Evolutionary conservation across 164 flowering plant genomes (phyloP).

Genomic region (Vitis labrusca): DNA sequence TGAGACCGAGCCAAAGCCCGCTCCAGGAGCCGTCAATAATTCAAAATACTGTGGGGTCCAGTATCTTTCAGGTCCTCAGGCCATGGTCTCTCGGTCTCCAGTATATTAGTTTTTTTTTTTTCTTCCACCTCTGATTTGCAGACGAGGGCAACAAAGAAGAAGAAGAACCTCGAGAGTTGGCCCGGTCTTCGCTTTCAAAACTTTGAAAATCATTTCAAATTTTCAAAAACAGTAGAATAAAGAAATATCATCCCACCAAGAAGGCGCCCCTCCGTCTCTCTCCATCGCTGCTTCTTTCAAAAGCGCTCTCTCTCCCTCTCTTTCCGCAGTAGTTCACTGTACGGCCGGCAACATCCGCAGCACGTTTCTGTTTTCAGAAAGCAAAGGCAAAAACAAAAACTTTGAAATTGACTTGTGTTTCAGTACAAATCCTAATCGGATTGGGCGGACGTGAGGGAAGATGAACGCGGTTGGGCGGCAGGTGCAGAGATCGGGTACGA

Average conservation of each 20-base stretch:
- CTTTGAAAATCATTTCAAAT: conserved; percentile 1
- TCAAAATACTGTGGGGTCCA: no score
- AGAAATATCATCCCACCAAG: background rate
- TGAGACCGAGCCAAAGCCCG: no score
- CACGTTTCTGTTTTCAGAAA: background rate
- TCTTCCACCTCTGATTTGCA: no score
- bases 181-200: conserved; percentile 14
- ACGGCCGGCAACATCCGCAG: background rate
- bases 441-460: conserved; percentile 3
- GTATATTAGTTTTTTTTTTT: no score
- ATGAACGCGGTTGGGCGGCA: conserved; percentile 55
- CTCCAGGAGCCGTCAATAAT: no score
- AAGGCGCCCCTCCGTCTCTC: no score
- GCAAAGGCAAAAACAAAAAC: background rate
- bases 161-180: no score
- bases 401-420: background rate
- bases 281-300: background rate
- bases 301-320: background rate
- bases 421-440: background rate
- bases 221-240: background rate
- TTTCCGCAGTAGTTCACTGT: background rate
- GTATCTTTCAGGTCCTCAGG: no score
- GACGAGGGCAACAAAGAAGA: no score
- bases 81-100: no score
- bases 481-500: conserved; percentile 34